phyloP scores from a whole-genome alignment of 2,329 filamentous ascomycete species.

The Paramyrothecium sp. region DNA sequence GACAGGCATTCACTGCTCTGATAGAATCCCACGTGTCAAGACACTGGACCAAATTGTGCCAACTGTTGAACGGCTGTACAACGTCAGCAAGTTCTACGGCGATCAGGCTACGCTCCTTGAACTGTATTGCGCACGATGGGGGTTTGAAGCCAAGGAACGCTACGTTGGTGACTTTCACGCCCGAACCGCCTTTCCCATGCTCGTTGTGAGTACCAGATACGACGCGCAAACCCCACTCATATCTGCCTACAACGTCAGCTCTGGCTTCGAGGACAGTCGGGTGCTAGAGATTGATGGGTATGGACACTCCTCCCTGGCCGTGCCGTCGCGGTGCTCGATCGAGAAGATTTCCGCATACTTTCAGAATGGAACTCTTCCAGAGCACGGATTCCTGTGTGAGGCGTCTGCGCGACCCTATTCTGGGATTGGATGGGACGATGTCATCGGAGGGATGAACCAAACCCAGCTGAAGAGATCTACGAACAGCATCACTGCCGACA shows the following conservation, averaged over 20 bases:
- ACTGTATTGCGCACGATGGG: conserved; percentile 6
- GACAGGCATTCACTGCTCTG: conserved; percentile 31
- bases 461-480: too few species aligned
- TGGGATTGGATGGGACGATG: too few species aligned
- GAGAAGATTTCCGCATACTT: neutral
- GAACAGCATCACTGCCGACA: too few species aligned
- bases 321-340: too few species aligned
- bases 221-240: neutral
- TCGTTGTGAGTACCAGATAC: neutral
- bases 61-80: conserved; percentile 16
- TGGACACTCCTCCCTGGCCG: neutral
- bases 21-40: conserved; percentile 22
- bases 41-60: conserved; percentile 24
- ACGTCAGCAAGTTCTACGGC: conserved; percentile 23
- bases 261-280: neutral
- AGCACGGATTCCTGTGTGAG: too few species aligned
- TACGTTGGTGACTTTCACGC: neutral
- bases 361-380: neutral
- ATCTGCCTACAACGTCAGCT: neutral
- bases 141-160: neutral
- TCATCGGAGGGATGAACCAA: too few species aligned
- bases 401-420: too few species aligned
- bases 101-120: conserved; percentile 10
- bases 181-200: neutral
- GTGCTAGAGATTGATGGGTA: neutral